Conservation (phyloP, 345 rosid species). For the Eutrema japonicum region DNA sequence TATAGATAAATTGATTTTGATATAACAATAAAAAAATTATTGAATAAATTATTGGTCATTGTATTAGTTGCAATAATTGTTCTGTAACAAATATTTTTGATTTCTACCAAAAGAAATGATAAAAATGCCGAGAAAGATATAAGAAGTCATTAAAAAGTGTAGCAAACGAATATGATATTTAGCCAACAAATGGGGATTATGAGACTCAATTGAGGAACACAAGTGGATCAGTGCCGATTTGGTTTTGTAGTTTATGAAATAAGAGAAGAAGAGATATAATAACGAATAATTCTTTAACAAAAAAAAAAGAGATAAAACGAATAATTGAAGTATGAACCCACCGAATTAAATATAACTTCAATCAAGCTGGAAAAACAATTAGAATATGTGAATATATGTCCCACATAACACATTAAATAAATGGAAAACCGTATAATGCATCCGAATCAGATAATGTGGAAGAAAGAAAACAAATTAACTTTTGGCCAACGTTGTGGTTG, state of each 20-base stretch:
- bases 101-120: neutral
- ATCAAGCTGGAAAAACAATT: neutral
- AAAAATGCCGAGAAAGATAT: neutral
- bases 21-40: neutral
- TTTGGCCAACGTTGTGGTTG: constrained; percentile 45
- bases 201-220: constrained; percentile 29
- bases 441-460: constrained; percentile 45
- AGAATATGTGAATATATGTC: constrained; percentile 26
- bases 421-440: constrained; percentile 39
- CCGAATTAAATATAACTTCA: constrained; percentile 26
- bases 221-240: constrained; percentile 30
- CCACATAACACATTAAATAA: constrained; percentile 27
- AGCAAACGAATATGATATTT: constrained; percentile 7
- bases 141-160: neutral
- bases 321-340: constrained; percentile 28
- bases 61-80: neutral
- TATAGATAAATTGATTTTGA: neutral
- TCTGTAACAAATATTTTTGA: neutral
- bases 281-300: no score
- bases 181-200: constrained; percentile 29
- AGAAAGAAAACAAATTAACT: constrained; percentile 39
- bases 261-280: constrained; percentile 1
- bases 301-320: neutral
- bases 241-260: constrained; percentile 17
- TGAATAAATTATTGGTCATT: neutral